A percentile compares a stretch with the other conserved stretches of the same genome.
phyloP scores from a whole-genome alignment of 345 rosid species.

The Geranium brycei region DNA sequence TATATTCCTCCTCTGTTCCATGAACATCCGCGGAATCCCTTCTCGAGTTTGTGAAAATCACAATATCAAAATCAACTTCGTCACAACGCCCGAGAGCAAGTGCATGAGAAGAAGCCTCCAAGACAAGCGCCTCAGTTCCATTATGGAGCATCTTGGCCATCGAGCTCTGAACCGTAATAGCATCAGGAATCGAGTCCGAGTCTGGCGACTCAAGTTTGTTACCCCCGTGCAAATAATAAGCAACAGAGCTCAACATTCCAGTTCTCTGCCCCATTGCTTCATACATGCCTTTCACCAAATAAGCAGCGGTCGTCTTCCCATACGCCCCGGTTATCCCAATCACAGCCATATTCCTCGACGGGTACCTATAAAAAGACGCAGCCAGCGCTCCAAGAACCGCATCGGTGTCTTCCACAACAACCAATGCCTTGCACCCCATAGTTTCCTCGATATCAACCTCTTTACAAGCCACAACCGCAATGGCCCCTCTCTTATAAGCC shows the following conservation, averaged over 20 bases:
- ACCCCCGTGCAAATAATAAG: conserved; percentile 60
- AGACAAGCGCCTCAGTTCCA: conserved; percentile 77
- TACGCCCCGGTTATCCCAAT: conserved; percentile 68
- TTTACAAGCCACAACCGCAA: conserved; percentile 83
- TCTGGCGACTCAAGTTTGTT: conserved; percentile 48
- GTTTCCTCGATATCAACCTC: conserved; percentile 90
- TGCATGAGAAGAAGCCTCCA: conserved; percentile 75
- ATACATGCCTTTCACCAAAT: conserved; percentile 71
- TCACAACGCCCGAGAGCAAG: conserved; percentile 56
- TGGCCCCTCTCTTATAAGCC: conserved; percentile 96
- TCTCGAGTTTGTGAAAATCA: conserved; percentile 64
- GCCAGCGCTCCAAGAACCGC: conserved; percentile 70
- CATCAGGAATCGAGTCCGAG: conserved; percentile 43
- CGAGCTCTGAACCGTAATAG: conserved; percentile 74
- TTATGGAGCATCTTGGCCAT: conserved; percentile 94
- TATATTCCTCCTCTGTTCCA: conserved; percentile 69
- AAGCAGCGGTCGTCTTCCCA: conserved; percentile 66
- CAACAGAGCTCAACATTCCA: conserved; percentile 72
- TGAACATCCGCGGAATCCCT: conserved; percentile 43
- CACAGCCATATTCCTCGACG: conserved; percentile 69
- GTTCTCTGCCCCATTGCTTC: conserved; percentile 91
- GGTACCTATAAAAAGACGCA: conserved; percentile 60
- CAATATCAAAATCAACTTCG: conserved; percentile 84
- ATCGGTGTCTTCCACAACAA: conserved; percentile 81
- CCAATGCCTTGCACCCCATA: conserved; percentile 80